Conservation (phyloP, 495 filamentous ascomycete genomes). For the Pyrenula aspistea region DNA sequence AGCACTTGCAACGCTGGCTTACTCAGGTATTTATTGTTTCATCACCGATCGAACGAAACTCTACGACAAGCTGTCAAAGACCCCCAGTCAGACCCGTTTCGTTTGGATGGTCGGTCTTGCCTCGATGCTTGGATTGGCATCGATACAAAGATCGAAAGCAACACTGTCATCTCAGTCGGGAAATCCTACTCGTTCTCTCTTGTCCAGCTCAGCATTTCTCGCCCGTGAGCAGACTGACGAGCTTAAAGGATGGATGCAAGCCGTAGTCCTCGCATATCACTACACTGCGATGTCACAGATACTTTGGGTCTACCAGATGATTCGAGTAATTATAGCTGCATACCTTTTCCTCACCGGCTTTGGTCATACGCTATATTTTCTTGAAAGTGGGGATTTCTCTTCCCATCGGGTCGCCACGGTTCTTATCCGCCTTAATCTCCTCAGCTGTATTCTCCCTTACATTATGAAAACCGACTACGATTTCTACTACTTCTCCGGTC, state of each 20-base stretch:
- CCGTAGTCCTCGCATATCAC: conserved; percentile 44
- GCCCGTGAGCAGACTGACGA: conserved; percentile 45
- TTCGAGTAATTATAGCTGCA: conserved; percentile 42
- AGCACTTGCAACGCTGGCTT: conserved; percentile 9
- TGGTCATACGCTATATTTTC: conserved; percentile 44
- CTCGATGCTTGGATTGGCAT: conserved; percentile 22
- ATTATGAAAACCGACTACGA: conserved; percentile 44
- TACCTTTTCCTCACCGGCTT: conserved; percentile 53
- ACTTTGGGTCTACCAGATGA: conserved; percentile 38
- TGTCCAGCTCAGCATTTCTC: conserved; percentile 25
- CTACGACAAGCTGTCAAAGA: conserved; percentile 44
- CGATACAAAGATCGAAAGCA: conserved; percentile 15
- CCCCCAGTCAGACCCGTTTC: conserved; percentile 30
- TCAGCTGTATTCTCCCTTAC: conserved; percentile 39
- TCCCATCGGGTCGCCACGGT: conserved; percentile 32
- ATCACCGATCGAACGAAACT: conserved; percentile 42
- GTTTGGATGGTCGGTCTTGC: conserved; percentile 16
- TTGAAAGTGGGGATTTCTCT: conserved; percentile 41
- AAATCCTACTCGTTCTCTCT: conserved; percentile 2
- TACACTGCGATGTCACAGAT: conserved; percentile 39
- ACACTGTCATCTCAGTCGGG: not conserved
- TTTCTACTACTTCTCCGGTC: conserved; percentile 48
- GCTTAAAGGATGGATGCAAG: conserved; percentile 56
- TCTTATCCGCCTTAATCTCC: conserved; percentile 42
- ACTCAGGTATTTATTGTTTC: conserved; percentile 34